These are phyloP conservation scores for Phytophthora idaei DNA, from an alignment of 352 stramenopile genomes.

Conservation along the genomic window DNA sequence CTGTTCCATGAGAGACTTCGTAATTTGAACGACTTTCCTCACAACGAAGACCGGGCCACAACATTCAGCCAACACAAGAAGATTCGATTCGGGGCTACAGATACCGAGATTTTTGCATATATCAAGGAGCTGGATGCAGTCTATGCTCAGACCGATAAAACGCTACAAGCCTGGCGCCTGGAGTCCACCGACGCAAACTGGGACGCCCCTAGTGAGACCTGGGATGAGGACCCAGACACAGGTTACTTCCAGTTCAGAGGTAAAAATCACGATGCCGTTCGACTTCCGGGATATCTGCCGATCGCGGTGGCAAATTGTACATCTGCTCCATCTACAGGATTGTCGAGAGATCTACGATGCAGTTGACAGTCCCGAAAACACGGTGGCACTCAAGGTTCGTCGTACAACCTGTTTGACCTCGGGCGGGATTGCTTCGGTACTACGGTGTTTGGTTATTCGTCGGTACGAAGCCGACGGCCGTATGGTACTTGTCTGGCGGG, in stretches of 20 bases:
- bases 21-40: neutral
- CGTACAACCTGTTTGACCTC: conserved; percentile 7
- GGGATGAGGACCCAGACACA: conserved; percentile 3
- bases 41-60: neutral
- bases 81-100: conserved; percentile 7
- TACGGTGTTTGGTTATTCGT: conserved; percentile 17
- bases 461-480: conserved; percentile 6
- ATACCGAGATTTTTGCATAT: conserved; percentile 13
- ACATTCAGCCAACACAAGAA: neutral
- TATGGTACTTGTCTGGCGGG: conserved; percentile 16
- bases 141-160: conserved; percentile 12
- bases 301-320: conserved; percentile 11
- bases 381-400: conserved; percentile 13
- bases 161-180: neutral
- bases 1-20: neutral
- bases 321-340: conserved; percentile 6
- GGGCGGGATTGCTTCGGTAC: neutral
- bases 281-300: conserved; percentile 9
- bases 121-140: conserved; percentile 7
- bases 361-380: neutral
- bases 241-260: conserved; percentile 9
- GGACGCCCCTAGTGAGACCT: neutral
- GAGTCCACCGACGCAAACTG: conserved; percentile 10
- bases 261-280: conserved; percentile 18
- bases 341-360: neutral